These are phyloP conservation scores for Rhizopogon sp. DNA, from an alignment of 768 basidiomycete genomes.

Conservation along the genomic window DNA sequence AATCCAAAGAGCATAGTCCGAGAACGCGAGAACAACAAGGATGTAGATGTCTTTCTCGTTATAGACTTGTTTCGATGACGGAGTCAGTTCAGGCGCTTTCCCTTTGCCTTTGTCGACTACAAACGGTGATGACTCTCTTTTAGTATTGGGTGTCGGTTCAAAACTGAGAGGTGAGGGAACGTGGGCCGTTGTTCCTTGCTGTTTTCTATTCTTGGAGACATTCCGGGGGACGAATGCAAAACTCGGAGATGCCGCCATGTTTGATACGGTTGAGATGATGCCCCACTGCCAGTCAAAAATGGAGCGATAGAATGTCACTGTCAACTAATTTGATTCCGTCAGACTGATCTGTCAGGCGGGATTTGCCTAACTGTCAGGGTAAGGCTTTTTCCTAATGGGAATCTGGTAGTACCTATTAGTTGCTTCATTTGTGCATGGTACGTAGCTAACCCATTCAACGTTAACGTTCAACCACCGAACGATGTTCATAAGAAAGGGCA, in stretches of 20 bases:
- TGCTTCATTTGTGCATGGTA: no score
- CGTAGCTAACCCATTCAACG: no score
- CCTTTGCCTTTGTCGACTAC: conserved; percentile 22
- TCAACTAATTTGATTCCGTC: no score
- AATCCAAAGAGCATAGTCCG: conserved; percentile 65
- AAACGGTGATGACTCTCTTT: conserved; percentile 5
- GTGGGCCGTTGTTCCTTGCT: conserved; percentile 14
- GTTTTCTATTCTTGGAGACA: conserved; percentile 32
- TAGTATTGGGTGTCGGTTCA: conserved; percentile 3
- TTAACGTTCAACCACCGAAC: no score
- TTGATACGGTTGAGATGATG: no score
- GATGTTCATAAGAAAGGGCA: no score
- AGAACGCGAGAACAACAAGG: conserved; percentile 57
- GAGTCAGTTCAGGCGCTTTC: conserved; percentile 10
- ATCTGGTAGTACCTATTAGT: no score
- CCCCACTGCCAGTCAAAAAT: no score
- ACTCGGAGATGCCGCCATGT: conserved; percentile 17
- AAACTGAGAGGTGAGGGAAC: conserved; percentile 2
- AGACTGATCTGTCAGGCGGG: no score
- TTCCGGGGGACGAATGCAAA: conserved; percentile 47
- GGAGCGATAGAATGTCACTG: no score
- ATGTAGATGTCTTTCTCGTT: conserved; percentile 42
- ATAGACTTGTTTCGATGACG: conserved; percentile 12
- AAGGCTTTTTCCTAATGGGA: no score
- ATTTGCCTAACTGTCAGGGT: no score